Conservation (phyloP, 352 stramenopile genomes). For the Pythium aphanidermatum region DNA sequence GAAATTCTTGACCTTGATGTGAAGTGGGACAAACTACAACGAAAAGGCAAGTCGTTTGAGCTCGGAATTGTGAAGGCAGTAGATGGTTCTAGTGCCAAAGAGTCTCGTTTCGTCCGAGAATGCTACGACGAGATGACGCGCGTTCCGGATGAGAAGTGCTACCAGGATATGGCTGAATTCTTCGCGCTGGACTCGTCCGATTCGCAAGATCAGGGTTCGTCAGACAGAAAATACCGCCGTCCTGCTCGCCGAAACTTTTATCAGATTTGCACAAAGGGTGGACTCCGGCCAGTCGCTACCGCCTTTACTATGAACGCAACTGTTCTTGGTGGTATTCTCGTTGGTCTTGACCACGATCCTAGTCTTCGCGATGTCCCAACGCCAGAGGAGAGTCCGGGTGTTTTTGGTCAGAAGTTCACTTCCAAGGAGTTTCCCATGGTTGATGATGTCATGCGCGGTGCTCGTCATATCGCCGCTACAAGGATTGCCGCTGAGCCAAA, state of each 20-base stretch:
- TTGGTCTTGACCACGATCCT: conserved; percentile 64
- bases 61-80: conserved; percentile 56
- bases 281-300: conserved; percentile 54
- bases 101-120: conserved; percentile 77
- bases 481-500: conserved; percentile 83
- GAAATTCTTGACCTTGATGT: conserved; percentile 83
- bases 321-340: conserved; percentile 72
- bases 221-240: conserved; percentile 63
- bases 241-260: conserved; percentile 83
- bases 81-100: conserved; percentile 56
- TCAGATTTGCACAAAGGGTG: conserved; percentile 84
- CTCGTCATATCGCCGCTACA: conserved; percentile 81
- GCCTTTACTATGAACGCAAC: conserved; percentile 86
- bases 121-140: conserved; percentile 75
- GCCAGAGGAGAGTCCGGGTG: conserved; percentile 62
- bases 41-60: conserved; percentile 75
- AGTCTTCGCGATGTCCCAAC: conserved; percentile 61
- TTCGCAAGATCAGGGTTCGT: conserved; percentile 40
- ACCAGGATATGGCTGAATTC: conserved; percentile 82
- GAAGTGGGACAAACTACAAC: conserved; percentile 86
- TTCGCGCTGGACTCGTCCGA: conserved; percentile 75
- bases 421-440: conserved; percentile 81
- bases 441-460: conserved; percentile 85
- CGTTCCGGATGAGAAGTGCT: conserved; percentile 73
- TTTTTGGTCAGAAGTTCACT: conserved; percentile 69